phyloP scores from a whole-genome alignment of 257 asterid genomes.

The Verbascum thapsus region DNA sequence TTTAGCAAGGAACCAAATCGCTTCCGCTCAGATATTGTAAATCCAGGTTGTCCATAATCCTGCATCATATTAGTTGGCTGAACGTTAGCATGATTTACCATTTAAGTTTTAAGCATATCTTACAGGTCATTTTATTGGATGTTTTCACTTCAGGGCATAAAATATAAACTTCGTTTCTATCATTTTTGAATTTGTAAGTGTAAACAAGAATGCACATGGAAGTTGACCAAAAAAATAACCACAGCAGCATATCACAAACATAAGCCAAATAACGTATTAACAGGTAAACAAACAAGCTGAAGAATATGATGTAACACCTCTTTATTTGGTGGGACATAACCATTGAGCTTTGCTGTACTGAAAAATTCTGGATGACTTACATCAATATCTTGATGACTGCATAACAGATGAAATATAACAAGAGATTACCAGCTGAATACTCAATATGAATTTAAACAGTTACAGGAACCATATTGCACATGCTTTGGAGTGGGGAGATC shows the following conservation, averaged over 20 bases:
- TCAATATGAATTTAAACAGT: slow-evolving; percentile 14
- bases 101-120: slow-evolving; percentile 15
- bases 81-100: slow-evolving; percentile 30
- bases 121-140: neutral
- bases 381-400: slow-evolving; percentile 88
- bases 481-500: neutral
- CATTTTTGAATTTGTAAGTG: neutral
- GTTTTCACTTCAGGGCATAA: neutral
- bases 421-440: slow-evolving; percentile 19
- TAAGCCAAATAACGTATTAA: slow-evolving; percentile 6
- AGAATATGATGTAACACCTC: slow-evolving; percentile 49
- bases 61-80: slow-evolving; percentile 39
- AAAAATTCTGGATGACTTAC: slow-evolving; percentile 98
- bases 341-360: slow-evolving; percentile 77
- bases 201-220: slow-evolving; percentile 16
- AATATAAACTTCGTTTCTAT: neutral
- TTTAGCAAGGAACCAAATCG: slow-evolving; percentile 72
- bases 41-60: slow-evolving; percentile 99
- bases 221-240: neutral
- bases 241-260: slow-evolving; percentile 6
- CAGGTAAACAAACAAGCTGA: slow-evolving; percentile 5
- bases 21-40: slow-evolving; percentile 84
- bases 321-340: slow-evolving; percentile 86
- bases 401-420: slow-evolving; percentile 25
- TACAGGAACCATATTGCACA: slow-evolving; percentile 8